Conservation (phyloP, 1,139 yeast species). For the Candida dubliniensis region DNA sequence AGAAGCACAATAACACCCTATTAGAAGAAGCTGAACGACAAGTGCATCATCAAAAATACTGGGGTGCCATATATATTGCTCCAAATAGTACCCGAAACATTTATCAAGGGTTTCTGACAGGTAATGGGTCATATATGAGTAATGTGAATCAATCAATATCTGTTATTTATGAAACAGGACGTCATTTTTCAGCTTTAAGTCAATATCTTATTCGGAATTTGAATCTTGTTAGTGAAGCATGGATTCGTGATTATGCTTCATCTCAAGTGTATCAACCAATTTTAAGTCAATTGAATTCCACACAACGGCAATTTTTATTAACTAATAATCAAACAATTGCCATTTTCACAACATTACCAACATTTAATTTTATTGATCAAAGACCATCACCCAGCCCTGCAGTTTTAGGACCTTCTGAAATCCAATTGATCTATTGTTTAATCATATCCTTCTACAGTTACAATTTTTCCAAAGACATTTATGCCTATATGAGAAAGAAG, state of each 20-base stretch:
- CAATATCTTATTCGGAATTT: conserved; percentile 43
- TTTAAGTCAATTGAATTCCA: conserved; percentile 11
- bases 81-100: conserved; percentile 44
- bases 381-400: conserved; percentile 24
- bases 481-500: conserved; percentile 22
- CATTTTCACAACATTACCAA: conserved; percentile 24
- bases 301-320: conserved; percentile 17
- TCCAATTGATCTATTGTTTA: conserved; percentile 35
- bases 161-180: conserved; percentile 50
- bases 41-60: conserved; percentile 51
- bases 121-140: conserved; percentile 19
- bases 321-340: conserved; percentile 17
- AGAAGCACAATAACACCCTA: conserved; percentile 30
- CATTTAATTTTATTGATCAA: conserved; percentile 21
- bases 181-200: conserved; percentile 49
- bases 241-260: conserved; percentile 24
- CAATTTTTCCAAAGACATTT: conserved; percentile 26
- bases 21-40: conserved; percentile 34
- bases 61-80: conserved; percentile 52
- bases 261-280: conserved; percentile 23
- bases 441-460: conserved; percentile 37
- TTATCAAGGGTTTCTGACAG: conserved; percentile 29
- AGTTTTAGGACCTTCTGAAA: conserved; percentile 33
- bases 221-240: conserved; percentile 26
- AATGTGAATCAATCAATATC: conserved; percentile 25